These are phyloP conservation scores for Dovyalis caffra DNA, from an alignment of 345 rosid species.

Conservation along the genomic window DNA sequence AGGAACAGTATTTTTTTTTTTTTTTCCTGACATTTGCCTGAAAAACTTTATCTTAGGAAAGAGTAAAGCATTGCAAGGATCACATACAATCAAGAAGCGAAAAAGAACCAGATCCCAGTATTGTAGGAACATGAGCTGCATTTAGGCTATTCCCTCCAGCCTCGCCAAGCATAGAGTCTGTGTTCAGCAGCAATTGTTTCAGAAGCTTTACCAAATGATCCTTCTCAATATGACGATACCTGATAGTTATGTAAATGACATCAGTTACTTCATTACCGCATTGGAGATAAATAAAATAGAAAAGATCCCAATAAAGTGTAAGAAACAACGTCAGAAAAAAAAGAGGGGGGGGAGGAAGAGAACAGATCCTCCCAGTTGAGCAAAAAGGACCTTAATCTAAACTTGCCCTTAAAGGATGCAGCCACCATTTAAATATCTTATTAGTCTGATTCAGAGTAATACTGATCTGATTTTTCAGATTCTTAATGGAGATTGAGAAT, in stretches of 20 bases:
- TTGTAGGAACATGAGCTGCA: slow-evolving; percentile 33
- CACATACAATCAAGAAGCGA: slow-evolving; percentile 24
- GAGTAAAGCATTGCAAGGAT: not conserved
- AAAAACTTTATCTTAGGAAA: not conserved
- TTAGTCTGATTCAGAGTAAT: too few relatives aligned
- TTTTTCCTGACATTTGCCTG: not conserved
- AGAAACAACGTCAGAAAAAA: not conserved
- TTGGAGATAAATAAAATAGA: not conserved
- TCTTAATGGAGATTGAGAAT: not conserved
- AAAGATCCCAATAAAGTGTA: not conserved
- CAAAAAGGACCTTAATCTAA: slow-evolving; percentile 6
- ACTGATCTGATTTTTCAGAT: too few relatives aligned
- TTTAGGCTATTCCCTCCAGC: slow-evolving; percentile 7
- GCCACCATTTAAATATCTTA: not conserved
- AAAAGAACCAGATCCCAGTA: slow-evolving; percentile 32
- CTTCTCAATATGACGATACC: slow-evolving; percentile 31
- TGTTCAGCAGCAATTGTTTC: slow-evolving; percentile 27
- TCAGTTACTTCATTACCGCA: not conserved
- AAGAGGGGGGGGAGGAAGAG: too few relatives aligned
- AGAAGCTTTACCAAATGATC: slow-evolving; percentile 37
- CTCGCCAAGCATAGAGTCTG: slow-evolving; percentile 11
- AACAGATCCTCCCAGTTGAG: not conserved
- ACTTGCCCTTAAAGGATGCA: not conserved
- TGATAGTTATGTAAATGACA: slow-evolving; percentile 25
- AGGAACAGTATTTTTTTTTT: not conserved